Conservation (phyloP, 495 filamentous ascomycete species). For the Neohortaea acidophila region DNA sequence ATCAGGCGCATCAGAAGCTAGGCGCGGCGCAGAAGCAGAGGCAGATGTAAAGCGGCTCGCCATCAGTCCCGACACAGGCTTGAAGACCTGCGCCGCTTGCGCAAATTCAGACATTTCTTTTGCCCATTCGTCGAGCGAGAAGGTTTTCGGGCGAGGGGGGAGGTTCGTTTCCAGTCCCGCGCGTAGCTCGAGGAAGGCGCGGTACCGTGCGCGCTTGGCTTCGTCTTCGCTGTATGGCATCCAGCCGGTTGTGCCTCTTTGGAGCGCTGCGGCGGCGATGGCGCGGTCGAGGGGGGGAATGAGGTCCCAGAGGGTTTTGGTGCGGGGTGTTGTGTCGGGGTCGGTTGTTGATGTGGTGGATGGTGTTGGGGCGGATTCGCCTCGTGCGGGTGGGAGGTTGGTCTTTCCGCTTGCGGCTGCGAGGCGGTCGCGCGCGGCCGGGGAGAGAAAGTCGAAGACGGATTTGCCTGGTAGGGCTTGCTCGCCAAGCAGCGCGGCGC, state of each 20-base stretch:
- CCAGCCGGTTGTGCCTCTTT: slow-evolving; percentile 51
- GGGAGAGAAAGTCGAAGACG: slow-evolving; percentile 83
- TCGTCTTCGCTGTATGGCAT: slow-evolving; percentile 80
- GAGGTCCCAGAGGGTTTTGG: slow-evolving; percentile 43
- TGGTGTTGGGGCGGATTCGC: slow-evolving; percentile 53
- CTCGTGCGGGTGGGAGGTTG: slow-evolving; percentile 60
- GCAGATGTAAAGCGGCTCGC: slow-evolving; percentile 81
- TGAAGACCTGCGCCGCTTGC: slow-evolving; percentile 81
- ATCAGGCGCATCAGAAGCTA: slow-evolving; percentile 30
- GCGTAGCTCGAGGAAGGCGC: slow-evolving; percentile 60
- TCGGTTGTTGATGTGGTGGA: slow-evolving; percentile 45
- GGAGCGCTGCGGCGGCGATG: slow-evolving; percentile 58
- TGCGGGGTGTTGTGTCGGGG: slow-evolving; percentile 36
- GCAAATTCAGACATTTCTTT: slow-evolving; percentile 76
- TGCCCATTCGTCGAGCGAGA: slow-evolving; percentile 57
- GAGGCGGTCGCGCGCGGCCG: slow-evolving; percentile 63
- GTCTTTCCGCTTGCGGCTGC: slow-evolving; percentile 57
- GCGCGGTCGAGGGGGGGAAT: slow-evolving; percentile 62
- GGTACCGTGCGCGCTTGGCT: slow-evolving; percentile 61
- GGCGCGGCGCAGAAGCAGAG: slow-evolving; percentile 30
- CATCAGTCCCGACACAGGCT: slow-evolving; percentile 80
- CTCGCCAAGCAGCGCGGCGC: slow-evolving; percentile 74
- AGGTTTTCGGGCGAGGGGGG: slow-evolving; percentile 34
- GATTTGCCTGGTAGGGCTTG: slow-evolving; percentile 76
- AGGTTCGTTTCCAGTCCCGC: slow-evolving; percentile 47